Base-by-base conservation (phyloP, 768 basidiomycete species). In the Candolleomyces efflorescens region DNA sequence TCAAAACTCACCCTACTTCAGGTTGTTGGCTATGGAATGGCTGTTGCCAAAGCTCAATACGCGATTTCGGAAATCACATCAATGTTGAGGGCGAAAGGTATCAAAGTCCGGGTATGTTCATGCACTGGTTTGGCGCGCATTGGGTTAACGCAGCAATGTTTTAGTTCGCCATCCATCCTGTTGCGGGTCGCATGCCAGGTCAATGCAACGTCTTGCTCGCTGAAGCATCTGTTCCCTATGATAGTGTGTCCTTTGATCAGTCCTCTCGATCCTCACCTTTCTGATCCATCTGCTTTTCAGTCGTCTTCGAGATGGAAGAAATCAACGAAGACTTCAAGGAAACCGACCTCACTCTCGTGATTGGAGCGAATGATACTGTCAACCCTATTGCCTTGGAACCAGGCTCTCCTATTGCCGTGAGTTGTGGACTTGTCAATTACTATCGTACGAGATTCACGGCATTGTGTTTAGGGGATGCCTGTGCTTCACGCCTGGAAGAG, bases 401-500 rank as follows among this genome's bases (percentile, higher is more conserved):
- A 15, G 91, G 91, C 43, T 92, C 90, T 55, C 78, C 91, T 2
- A 94, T 94, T 60, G 92, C 92, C 24, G 80, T 82, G 64, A 64
- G 75, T 55, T 32, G 43, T 22, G 24, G 36, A 13, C 10, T 36
- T 41, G 22, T n/a, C 38, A 18, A 23, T 12, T 46, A 20, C 12
- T 5, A 32, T 47, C 4, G 24, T 56, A n/a, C 20, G 37, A 13
- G 38, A 37, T 54, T 45, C 5, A 53, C 15, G 48, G 41, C 43
- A 24, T 23, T 41, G 38, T 17, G 37, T 20, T 20, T 55, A 82
- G 80, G 92, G 92, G 26, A 94, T 94, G 92, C 91, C 92, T 15
- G 92, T 94, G 18, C 77, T 94, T 54, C 89, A 93, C 60, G 92
- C 89, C 6, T 94, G 92, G 92, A 92, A 94, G 83, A 90, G 89